Evolutionary conservation across 2,329 filamentous ascomycete species (phyloP).

Genomic region (Neopestalotiopsis rosae): DNA sequence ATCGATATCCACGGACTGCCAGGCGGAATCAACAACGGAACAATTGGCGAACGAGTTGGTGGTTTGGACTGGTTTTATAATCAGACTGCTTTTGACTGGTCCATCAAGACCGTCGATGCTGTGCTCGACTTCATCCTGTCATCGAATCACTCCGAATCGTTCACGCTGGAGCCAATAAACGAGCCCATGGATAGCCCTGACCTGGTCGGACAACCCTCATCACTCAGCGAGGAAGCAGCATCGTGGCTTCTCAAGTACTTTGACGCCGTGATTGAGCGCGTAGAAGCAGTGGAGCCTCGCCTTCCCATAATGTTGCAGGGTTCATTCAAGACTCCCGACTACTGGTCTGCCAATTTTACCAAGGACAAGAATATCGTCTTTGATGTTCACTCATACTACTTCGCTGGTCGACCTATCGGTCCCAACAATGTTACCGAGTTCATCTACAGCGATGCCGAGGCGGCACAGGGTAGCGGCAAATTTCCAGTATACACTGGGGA

Average conservation of each 20-base stretch:
- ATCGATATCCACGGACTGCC: conserved; percentile 35
- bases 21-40: conserved; percentile 34
- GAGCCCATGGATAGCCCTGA: conserved; percentile 41
- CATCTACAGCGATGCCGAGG: conserved; percentile 4
- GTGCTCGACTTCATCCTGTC: conserved; percentile 37
- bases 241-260: conserved; percentile 40
- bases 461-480: conserved; percentile 20
- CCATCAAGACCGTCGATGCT: conserved; percentile 35
- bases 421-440: not conserved
- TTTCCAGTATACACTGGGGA: conserved; percentile 41
- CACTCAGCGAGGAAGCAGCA: conserved; percentile 33
- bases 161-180: conserved; percentile 43
- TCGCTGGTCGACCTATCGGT: not conserved
- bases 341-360: conserved; percentile 34
- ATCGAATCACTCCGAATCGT: conserved; percentile 34
- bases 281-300: conserved; percentile 30
- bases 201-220: conserved; percentile 37
- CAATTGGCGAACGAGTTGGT: conserved; percentile 36
- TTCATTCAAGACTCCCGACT: conserved; percentile 31
- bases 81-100: conserved; percentile 38
- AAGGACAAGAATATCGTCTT: conserved; percentile 35
- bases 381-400: conserved; percentile 38
- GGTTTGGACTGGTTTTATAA: conserved; percentile 42
- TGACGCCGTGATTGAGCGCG: conserved; percentile 31
- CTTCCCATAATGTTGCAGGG: conserved; percentile 41